Conservation (phyloP, 2,329 filamentous ascomycete species). For the Plenodomus tracheiphilus region DNA sequence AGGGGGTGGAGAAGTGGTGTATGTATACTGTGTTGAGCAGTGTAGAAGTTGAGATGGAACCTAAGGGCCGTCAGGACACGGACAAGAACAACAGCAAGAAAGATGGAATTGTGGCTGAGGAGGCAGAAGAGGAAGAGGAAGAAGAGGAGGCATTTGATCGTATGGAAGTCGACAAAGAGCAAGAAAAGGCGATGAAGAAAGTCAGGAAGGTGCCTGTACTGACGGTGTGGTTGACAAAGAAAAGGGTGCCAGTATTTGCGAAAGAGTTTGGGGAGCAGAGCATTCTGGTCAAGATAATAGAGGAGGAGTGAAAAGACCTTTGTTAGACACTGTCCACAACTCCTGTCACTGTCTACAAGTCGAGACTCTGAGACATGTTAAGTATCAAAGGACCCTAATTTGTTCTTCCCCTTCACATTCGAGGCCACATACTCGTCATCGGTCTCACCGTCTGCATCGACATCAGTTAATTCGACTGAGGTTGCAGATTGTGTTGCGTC, state of each 20-base stretch:
- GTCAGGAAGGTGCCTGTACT: constrained; percentile 19
- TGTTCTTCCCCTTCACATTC: too few relatives aligned
- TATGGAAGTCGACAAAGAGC: constrained; percentile 8
- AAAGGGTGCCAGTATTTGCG: constrained; percentile 15
- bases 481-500: too few relatives aligned
- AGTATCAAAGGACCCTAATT: too few relatives aligned
- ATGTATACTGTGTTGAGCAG: constrained; percentile 22
- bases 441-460: too few relatives aligned
- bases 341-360: too few relatives aligned
- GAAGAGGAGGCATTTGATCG: constrained; percentile 21
- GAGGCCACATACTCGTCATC: too few relatives aligned
- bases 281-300: constrained; percentile 9
- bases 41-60: constrained; percentile 9
- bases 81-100: not conserved
- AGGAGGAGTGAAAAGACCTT: too few relatives aligned
- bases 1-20: constrained; percentile 16
- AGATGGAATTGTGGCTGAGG: not conserved
- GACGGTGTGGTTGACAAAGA: constrained; percentile 26
- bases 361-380: too few relatives aligned
- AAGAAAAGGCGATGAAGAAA: constrained; percentile 1
- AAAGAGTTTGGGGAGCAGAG: constrained; percentile 23
- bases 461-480: too few relatives aligned
- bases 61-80: not conserved
- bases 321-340: too few relatives aligned
- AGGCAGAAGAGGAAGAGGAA: not conserved